phyloP scores from a whole-genome alignment of 2,329 filamentous ascomycete species.

The Talaromyces islandicus region DNA sequence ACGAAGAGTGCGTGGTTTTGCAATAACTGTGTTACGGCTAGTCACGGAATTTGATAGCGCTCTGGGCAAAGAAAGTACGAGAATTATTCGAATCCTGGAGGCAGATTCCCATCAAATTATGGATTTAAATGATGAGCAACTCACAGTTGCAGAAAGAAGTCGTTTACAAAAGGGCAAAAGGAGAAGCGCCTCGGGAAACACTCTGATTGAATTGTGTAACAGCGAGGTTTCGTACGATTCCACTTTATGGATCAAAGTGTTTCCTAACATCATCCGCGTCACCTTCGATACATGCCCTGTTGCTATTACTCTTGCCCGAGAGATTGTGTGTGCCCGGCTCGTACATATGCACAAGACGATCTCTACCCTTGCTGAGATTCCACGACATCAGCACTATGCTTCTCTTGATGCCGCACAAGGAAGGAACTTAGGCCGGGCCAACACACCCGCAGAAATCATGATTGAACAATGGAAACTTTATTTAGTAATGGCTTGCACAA shows the following conservation, averaged over 20 bases:
- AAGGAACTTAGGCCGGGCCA: conserved; percentile 39
- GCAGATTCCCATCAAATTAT: conserved; percentile 83
- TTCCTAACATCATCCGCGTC: conserved; percentile 87
- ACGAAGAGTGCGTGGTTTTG: conserved; percentile 77
- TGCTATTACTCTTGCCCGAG: conserved; percentile 81
- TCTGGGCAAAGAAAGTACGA: conserved; percentile 70
- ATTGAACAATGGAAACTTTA: conserved; percentile 98
- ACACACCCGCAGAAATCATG: conserved; percentile 74
- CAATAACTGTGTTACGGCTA: conserved; percentile 83
- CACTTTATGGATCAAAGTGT: conserved; percentile 95
- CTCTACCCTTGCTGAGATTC: conserved; percentile 68
- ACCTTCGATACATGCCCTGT: conserved; percentile 88
- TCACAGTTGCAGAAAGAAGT: conserved; percentile 83
- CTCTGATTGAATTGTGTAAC: conserved; percentile 86
- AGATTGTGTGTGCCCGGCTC: conserved; percentile 86
- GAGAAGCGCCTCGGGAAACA: conserved; percentile 75
- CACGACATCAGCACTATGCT: conserved; percentile 45
- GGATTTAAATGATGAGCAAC: conserved; percentile 81
- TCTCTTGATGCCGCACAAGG: conserved; percentile 30
- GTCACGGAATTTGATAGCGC: conserved; percentile 92
- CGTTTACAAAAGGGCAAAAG: conserved; percentile 84
- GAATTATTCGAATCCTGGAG: conserved; percentile 89
- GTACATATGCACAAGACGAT: conserved; percentile 89
- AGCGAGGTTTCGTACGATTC: conserved; percentile 94
- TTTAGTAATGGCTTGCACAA: conserved; percentile 94